Conservation (phyloP, 2,329 filamentous ascomycete genomes). For the Aspergillus sp. region DNA sequence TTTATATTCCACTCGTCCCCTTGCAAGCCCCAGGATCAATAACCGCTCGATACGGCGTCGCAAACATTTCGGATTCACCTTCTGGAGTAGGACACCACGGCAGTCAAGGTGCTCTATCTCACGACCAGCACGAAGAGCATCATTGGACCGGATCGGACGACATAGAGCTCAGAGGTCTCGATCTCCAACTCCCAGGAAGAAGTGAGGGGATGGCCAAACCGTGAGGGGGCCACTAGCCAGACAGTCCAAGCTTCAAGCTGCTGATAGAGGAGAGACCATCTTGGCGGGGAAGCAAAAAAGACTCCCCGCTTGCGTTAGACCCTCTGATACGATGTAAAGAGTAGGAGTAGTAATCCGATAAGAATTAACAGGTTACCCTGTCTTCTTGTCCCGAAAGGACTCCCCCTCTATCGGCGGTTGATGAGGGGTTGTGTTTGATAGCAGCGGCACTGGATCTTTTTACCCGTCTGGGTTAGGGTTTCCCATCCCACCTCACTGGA, state of each 20-base stretch:
- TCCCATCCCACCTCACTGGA: conserved; percentile 1
- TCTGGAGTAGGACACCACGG: conserved; percentile 15
- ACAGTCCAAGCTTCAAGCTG: not conserved
- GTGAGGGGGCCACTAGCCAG: not conserved
- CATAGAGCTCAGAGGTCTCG: not conserved
- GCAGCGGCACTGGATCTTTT: conserved; percentile 18
- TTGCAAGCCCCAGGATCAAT: not conserved
- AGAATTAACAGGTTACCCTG: not conserved
- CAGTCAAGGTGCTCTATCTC: not conserved
- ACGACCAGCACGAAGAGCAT: not conserved
- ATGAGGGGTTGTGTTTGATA: not conserved
- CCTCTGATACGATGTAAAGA: not conserved
- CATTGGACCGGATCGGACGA: not conserved
- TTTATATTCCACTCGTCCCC: conserved; percentile 2
- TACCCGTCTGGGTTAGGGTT: conserved; percentile 22
- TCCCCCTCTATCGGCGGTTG: too few relatives aligned
- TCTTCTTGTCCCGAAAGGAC: too few relatives aligned
- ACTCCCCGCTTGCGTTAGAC: not conserved
- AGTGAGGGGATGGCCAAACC: not conserved
- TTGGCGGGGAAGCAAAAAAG: not conserved
- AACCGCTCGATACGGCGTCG: not conserved
- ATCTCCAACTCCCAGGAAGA: not conserved
- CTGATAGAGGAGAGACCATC: too few relatives aligned
- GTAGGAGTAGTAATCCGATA: not conserved
- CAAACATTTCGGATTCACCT: conserved; percentile 14